phyloP scores from a whole-genome alignment of 345 rosid genomes.

The Clausena lansium region DNA sequence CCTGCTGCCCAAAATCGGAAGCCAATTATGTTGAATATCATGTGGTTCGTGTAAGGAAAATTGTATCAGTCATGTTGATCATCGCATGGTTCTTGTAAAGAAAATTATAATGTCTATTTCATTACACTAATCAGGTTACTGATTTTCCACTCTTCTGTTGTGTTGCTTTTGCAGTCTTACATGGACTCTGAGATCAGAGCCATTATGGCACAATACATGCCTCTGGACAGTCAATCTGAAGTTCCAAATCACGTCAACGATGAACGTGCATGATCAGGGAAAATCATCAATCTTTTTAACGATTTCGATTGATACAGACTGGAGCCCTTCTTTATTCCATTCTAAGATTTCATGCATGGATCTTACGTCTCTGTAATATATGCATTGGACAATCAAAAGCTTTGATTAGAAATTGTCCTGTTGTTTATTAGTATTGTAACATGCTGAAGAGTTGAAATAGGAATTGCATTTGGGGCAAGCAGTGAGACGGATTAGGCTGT shows the following conservation, averaged over 20 bases:
- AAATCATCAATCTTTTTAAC: neutral
- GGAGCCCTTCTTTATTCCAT: constrained; percentile 1
- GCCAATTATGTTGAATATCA: neutral
- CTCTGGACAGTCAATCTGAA: constrained; percentile 82
- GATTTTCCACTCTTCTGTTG: neutral
- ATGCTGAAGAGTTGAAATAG: constrained; percentile 26
- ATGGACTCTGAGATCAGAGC: constrained; percentile 99
- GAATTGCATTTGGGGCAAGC: constrained; percentile 12
- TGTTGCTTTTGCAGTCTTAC: constrained; percentile 58
- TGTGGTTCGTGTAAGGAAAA: neutral
- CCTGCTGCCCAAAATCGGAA: neutral
- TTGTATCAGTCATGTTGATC: neutral
- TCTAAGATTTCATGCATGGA: constrained; percentile 16
- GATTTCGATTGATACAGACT: neutral
- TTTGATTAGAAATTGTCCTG: constrained; percentile 22
- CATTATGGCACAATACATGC: constrained; percentile 99
- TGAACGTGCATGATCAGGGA: constrained; percentile 46
- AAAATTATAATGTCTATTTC: neutral
- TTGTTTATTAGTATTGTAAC: constrained; percentile 23
- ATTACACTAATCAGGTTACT: neutral
- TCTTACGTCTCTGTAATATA: constrained; percentile 17
- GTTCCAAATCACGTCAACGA: constrained; percentile 60
- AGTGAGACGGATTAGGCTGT: constrained; percentile 22
- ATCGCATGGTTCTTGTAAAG: neutral
- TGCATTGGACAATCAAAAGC: constrained; percentile 21